Evolutionary conservation across 2,329 filamentous ascomycete species (phyloP), one percentile per base, ranked within the genome.

Genomic region (Claviceps maximensis): DNA sequence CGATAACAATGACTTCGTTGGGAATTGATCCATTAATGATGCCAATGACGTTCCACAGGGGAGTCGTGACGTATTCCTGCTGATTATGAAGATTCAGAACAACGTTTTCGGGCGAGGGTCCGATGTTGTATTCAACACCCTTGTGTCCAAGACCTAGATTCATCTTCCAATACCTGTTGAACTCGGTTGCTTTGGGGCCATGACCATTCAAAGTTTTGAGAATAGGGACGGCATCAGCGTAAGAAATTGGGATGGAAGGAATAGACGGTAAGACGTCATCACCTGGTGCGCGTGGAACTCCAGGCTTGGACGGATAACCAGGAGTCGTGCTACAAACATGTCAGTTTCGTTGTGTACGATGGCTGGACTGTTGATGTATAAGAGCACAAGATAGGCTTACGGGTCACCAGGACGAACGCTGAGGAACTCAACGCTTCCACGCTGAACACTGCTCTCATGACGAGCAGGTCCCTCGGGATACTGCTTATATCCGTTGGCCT

Each of bases 301-400:
- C 91, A 5, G 90, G 91, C 66, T 91, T 91, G 0, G 89, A 95
- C 8, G 91, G 87, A 63, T 95, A 96, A 12, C 93, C 93, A 19
- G 89, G 89, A 0, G 93, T 97, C 0, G 93, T 95, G 49, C 71
- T 74, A 52, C 10, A 7, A 33, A 10, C 19, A n/a, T 29, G 50
- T 51, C 19, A 54, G 53, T 27, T 23, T 25, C 25, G 21, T 19
- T n/a, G 2, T 46, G 25, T 47, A n/a, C 27, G 31, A 13, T 27
- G 7, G 19, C 25, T 15, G 46, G 5, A 48, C 29, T 38, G 21
- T 25, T n/a, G 13, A 25, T 10, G 6, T 3, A 23, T 23, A n/a
- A 13, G 15, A 27, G 29, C 21, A 38, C 15, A 38, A 19, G 15
- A 19, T 7, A 25, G 21, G 29, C 64, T 57, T 65, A 73, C 65